phyloP scores from a whole-genome alignment of 106 monocot genomes.

The Apostasia shenzhenica region DNA sequence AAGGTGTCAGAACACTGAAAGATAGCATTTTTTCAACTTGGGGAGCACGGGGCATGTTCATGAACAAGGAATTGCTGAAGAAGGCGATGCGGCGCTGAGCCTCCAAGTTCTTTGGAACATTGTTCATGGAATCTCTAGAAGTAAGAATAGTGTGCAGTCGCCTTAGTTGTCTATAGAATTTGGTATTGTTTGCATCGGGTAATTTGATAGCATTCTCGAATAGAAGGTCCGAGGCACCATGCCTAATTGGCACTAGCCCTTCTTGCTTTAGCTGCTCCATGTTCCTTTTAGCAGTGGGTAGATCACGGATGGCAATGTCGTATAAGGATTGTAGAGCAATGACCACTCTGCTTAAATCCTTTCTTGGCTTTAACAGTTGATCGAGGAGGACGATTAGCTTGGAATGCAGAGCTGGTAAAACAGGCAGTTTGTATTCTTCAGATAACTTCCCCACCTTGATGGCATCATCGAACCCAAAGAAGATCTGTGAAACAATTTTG shows the following conservation, averaged over 20 bases:
- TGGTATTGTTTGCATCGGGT: conserved; percentile 30
- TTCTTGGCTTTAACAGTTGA: conserved; percentile 38
- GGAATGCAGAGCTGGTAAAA: conserved; percentile 42
- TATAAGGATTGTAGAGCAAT: conserved; percentile 78
- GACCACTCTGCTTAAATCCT: conserved; percentile 57
- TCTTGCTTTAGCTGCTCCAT: conserved; percentile 49
- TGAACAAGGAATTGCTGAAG: conserved; percentile 97
- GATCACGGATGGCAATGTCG: conserved; percentile 68
- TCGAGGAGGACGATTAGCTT: conserved; percentile 45
- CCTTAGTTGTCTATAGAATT: conserved; percentile 62
- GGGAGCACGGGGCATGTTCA: conserved; percentile 94
- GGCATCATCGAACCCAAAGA: conserved; percentile 51
- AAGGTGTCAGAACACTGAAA: conserved; percentile 90
- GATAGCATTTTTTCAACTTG: conserved; percentile 91
- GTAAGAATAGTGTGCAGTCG: conserved; percentile 74
- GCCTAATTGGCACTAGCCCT: conserved; percentile 38
- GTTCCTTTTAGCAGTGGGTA: conserved; percentile 44
- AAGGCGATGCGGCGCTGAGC: conserved; percentile 81
- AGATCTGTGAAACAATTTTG: conserved; percentile 50
- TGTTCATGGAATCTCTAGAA: conserved; percentile 79
- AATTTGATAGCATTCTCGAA: conserved; percentile 77
- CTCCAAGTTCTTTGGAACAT: conserved; percentile 89
- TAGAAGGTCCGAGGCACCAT: conserved; percentile 37
- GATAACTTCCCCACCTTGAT: conserved; percentile 53
- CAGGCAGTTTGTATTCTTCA: conserved; percentile 47